Percentiles rank a stretch among this genome's conserved stretches.
Evolutionary conservation across 768 basidiomycete genomes (phyloP).

Genomic region (Dictyophora rubrovolvata): DNA sequence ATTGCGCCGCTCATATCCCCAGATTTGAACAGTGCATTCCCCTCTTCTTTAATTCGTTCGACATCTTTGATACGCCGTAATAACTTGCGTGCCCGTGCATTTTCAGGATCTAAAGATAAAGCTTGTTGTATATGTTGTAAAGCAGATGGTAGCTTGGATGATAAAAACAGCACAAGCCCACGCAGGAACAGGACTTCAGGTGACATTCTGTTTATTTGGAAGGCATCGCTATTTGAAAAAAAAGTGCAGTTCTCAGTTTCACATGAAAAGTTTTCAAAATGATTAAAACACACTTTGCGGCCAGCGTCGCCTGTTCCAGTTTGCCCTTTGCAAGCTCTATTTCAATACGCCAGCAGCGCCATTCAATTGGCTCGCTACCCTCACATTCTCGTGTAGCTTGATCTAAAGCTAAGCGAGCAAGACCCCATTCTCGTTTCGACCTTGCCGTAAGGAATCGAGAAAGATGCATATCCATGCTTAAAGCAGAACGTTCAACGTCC

Average conservation of each 20-base stretch:
- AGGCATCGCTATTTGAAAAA: conserved; percentile 46
- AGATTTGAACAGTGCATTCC: conserved; percentile 64
- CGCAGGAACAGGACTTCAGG: conserved; percentile 73
- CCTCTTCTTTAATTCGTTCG: conserved; percentile 77
- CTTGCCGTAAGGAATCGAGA: conserved; percentile 50
- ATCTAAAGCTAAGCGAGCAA: conserved; percentile 72
- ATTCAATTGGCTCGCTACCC: conserved; percentile 67
- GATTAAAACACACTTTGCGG: conserved; percentile 56
- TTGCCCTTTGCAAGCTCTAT: conserved; percentile 62
- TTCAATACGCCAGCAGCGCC: conserved; percentile 74
- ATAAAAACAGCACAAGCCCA: conserved; percentile 69
- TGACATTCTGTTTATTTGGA: conserved; percentile 61
- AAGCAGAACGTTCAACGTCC: conserved; percentile 52
- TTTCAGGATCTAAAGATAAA: conserved; percentile 68
- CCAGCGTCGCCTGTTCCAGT: conserved; percentile 61
- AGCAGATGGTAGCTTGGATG: conserved; percentile 59
- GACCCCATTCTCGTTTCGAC: conserved; percentile 57
- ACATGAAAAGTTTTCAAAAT: neutral
- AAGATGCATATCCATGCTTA: conserved; percentile 54
- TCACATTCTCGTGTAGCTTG: conserved; percentile 61
- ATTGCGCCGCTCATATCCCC: conserved; percentile 52
- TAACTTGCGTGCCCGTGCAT: conserved; percentile 56
- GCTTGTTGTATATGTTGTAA: conserved; percentile 62
- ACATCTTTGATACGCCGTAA: conserved; percentile 76
- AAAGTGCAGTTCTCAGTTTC: neutral